Percentiles rank a stretch among this genome's conserved stretches.
phyloP scores from a whole-genome alignment of 1,139 yeast species.

The Taphrina betulina region DNA sequence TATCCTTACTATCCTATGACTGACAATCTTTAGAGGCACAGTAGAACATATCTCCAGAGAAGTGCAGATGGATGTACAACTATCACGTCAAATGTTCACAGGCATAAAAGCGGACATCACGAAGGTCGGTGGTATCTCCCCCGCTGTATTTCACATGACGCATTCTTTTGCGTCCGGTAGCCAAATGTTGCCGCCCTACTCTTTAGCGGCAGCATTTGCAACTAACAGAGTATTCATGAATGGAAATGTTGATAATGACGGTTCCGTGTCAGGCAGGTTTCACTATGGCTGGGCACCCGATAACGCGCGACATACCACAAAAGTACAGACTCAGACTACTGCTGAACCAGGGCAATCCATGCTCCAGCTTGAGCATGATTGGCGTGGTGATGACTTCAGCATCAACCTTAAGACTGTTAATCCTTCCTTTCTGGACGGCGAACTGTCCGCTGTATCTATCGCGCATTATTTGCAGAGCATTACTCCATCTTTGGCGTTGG shows the following conservation, averaged over 20 bases:
- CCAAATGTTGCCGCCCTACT: constrained; percentile 76
- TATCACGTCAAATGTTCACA: constrained; percentile 58
- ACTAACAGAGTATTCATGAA: constrained; percentile 52
- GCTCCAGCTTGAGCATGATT: constrained; percentile 96
- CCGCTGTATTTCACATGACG: constrained; percentile 88
- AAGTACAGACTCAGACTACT: constrained; percentile 79
- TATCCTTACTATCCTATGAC: neutral
- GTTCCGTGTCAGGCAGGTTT: constrained; percentile 80
- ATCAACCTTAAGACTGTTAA: constrained; percentile 86
- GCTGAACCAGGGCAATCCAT: constrained; percentile 73
- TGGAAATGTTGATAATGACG: constrained; percentile 49
- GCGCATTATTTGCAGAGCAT: constrained; percentile 88
- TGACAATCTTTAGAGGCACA: constrained; percentile 12
- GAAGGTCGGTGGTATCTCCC: constrained; percentile 86
- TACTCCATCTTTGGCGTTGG: constrained; percentile 78
- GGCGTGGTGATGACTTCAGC: constrained; percentile 83
- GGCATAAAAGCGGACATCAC: constrained; percentile 96
- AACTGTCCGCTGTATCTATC: constrained; percentile 82
- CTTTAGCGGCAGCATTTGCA: constrained; percentile 86
- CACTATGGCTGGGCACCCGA: constrained; percentile 73
- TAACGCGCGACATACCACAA: constrained; percentile 69
- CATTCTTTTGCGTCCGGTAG: constrained; percentile 92
- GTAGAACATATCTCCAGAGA: constrained; percentile 31
- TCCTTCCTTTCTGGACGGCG: constrained; percentile 71
- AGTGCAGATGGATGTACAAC: constrained; percentile 32